Base-by-base conservation (phyloP, 2,329 filamentous ascomycete genomes). In the Fonsecaea nubica region DNA sequence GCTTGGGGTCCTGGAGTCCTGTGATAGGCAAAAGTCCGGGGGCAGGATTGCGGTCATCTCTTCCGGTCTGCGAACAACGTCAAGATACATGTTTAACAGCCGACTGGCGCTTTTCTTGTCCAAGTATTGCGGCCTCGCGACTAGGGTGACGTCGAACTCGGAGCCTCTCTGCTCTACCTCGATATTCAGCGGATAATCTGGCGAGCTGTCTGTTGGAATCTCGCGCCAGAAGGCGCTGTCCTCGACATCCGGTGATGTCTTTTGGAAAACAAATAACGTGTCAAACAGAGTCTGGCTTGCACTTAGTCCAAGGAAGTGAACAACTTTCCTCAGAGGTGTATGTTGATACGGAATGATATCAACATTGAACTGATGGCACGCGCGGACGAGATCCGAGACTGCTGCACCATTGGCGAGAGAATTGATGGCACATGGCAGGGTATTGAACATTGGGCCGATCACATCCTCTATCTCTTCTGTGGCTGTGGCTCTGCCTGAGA, bases 391-490 rank as follows among this genome's bases (percentile, higher is more conserved):
- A 0, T 85, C 82, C 0, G 79, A 75, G 87, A 90, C 92, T 0
- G 83, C 87, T 4, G 84, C 80, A 0, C 77, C 74, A 0, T 76
- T 69, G 6, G 78, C 67, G 13, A 85, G 70, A 5, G 79, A 74
- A 15, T 58, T 52, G 38, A 88, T 78, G 62, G 86, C 83, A 75
- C 90, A 92, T 0, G 93, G 92, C 1, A 97, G 81, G 0, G 93
- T 97, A 75, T 97, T 97, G 83, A 97, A 96, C 21, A 97, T 80
- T 0, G 94, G 93, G 0, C 93, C 94, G 50, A 95, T 85, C 0
- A 91, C 86, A 25, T 82, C 75, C 55, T 93, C 90, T 1, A 89
- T 85, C 1, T 82, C 82, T 7, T 89, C 84, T 12, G 92, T 79
- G 52, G 91, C 86, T 4, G 96, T 85, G 0, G 88, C 86, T 66